phyloP scores from a whole-genome alignment of 331 rosid genomes.

The Acacia pycnantha region DNA sequence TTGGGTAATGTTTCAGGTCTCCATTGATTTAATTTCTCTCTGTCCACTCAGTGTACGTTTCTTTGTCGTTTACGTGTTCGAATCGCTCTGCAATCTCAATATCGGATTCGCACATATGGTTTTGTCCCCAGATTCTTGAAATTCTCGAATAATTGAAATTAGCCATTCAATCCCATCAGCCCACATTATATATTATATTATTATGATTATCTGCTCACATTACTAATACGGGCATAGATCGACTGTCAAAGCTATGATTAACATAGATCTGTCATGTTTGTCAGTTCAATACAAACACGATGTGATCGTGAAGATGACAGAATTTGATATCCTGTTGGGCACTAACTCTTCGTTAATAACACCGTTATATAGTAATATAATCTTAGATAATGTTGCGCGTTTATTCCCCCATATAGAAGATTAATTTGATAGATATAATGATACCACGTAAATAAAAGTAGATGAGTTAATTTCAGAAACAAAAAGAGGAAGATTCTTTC shows the following conservation, averaged over 20 bases:
- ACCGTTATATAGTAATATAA: too few species aligned
- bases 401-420: neutral
- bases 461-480: neutral
- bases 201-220: too few species aligned
- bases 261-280: neutral
- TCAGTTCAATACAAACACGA: neutral
- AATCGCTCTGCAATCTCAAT: neutral
- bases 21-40: neutral
- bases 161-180: neutral
- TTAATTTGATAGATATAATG: neutral
- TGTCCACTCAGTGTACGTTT: neutral
- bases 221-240: neutral
- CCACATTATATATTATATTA: neutral
- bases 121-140: constrained; percentile 2
- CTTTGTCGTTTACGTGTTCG: neutral
- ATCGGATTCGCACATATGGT: neutral
- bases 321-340: neutral
- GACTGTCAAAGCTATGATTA: neutral
- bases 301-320: neutral
- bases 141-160: neutral
- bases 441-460: neutral
- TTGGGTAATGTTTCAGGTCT: neutral
- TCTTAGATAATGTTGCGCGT: neutral
- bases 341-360: neutral
- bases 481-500: neutral